These are phyloP conservation scores for Phytophthora gonapodyides DNA, from an alignment of 352 stramenopile species.

Conservation along the genomic window DNA sequence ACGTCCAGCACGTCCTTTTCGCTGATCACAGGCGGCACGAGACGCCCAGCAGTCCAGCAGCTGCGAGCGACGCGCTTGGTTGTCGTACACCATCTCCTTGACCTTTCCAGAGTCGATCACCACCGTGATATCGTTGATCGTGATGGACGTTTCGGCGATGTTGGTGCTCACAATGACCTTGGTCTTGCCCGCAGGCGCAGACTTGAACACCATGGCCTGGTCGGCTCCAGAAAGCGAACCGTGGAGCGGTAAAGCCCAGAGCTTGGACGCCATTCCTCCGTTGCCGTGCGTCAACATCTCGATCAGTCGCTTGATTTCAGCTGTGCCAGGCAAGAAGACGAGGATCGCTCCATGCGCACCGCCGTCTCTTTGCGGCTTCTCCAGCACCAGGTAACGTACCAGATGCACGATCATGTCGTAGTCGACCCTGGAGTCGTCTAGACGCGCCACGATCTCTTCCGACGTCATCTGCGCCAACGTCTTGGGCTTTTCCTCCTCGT, in stretches of 20 bases:
- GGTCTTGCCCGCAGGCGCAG: constrained; percentile 59
- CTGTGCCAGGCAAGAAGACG: constrained; percentile 81
- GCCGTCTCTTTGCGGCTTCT: constrained; percentile 22
- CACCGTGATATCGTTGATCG: constrained; percentile 87
- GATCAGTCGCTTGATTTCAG: constrained; percentile 82
- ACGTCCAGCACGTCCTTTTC: constrained; percentile 81
- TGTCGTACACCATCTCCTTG: constrained; percentile 91
- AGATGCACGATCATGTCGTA: constrained; percentile 93
- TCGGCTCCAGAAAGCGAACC: constrained; percentile 74
- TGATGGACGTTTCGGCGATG: constrained; percentile 91
- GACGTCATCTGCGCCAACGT: constrained; percentile 39
- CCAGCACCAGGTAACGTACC: constrained; percentile 70
- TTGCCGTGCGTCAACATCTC: constrained; percentile 54
- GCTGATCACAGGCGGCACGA: constrained; percentile 81
- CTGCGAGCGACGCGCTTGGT: constrained; percentile 65
- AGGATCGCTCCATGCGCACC: constrained; percentile 64
- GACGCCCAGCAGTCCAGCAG: constrained; percentile 85
- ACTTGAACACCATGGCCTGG: constrained; percentile 76
- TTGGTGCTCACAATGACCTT: constrained; percentile 91
- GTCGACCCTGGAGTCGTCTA: constrained; percentile 94
- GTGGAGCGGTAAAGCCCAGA: constrained; percentile 80
- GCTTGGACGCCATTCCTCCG: constrained; percentile 39
- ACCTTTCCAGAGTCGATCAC: constrained; percentile 89
- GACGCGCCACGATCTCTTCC: constrained; percentile 58
- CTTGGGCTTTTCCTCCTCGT: constrained; percentile 32